Evolutionary conservation across 1,284 basidiomycete species (phyloP), one percentile per base, ranked within the genome.

Genomic region (Cystobasidium slooffiae): DNA sequence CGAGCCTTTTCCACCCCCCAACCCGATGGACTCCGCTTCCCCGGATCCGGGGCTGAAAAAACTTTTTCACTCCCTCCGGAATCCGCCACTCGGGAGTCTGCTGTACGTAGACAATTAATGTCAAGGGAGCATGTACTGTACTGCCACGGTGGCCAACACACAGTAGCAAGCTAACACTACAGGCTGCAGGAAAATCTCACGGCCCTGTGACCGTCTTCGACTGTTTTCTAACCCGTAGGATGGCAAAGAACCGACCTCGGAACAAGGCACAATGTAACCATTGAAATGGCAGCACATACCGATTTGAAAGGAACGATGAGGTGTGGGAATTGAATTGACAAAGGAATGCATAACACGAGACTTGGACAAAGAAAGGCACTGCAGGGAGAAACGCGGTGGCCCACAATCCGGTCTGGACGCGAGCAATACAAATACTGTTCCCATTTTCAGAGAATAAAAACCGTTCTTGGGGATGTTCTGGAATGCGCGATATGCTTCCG

Each of bases 401-500:
- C 53, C 53, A 20, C 53, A 56, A 31, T 56, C 53, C 53, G 39
- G 12, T 12, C 18, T 37, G 53, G 53, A 56, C 1, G 20, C 9
- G 22, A 31, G 8, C 41, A 22, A 41, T 20, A 4, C 6, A 18
- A 14, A 18, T 41, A 41, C 39, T 41, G 56, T 18, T 18, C 10
- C 9, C n/a, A 41, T 8, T 12, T 59, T 59, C 14, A 16, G 6
- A 39, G 37, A 3, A 59, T 31, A n/a, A n/a, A 41, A 43, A 31
- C 7, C 37, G 39, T 59, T 59, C 56, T 16, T 41, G 37, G 12
- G 39, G 12, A 43, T n/a, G 9, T 43, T 59, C 56, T 12, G 56
- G n/a, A 41, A 59, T n/a, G 56, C 10, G n/a, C 37, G 56, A 59
- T 59, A 59, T 59, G 56, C 56, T 59, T 59, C 56, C 56, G 56